Conservation (phyloP, 805 yeast species). For the Wickerhamiella parazyma region DNA sequence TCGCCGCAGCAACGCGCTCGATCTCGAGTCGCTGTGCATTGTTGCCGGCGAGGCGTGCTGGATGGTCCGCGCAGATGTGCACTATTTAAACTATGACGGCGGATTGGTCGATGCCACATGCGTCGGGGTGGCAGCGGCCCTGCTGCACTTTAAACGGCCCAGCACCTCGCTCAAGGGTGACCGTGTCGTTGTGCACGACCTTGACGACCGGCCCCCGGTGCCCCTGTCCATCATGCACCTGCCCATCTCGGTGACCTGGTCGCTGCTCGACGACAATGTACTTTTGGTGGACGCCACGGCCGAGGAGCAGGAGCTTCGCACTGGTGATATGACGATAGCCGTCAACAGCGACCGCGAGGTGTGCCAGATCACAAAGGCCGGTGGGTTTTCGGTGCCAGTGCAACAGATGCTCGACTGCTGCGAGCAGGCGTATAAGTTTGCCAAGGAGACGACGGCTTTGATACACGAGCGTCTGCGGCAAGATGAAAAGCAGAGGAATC, state of each 20-base stretch:
- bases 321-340: conserved; percentile 73
- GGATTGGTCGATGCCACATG: conserved; percentile 84
- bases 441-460: conserved; percentile 48
- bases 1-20: conserved; percentile 79
- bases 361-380: conserved; percentile 81
- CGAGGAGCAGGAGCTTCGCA: conserved; percentile 62
- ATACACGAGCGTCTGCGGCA: conserved; percentile 42
- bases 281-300: conserved; percentile 51
- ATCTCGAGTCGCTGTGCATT: conserved; percentile 79
- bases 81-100: conserved; percentile 82
- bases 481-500: conserved; percentile 40
- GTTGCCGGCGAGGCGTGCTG: conserved; percentile 86
- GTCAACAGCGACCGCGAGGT: conserved; percentile 81
- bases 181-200: conserved; percentile 45
- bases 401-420: conserved; percentile 52
- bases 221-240: conserved; percentile 74
- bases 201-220: conserved; percentile 74
- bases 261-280: conserved; percentile 46
- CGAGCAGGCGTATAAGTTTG: conserved; percentile 48
- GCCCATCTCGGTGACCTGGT: conserved; percentile 80
- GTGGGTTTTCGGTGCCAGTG: conserved; percentile 77
- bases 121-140: conserved; percentile 76
- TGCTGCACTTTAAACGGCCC: conserved; percentile 71
- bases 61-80: conserved; percentile 82
- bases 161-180: conserved; percentile 52